phyloP scores from a whole-genome alignment of 345 rosid species.

The Fremontodendron californicum region DNA sequence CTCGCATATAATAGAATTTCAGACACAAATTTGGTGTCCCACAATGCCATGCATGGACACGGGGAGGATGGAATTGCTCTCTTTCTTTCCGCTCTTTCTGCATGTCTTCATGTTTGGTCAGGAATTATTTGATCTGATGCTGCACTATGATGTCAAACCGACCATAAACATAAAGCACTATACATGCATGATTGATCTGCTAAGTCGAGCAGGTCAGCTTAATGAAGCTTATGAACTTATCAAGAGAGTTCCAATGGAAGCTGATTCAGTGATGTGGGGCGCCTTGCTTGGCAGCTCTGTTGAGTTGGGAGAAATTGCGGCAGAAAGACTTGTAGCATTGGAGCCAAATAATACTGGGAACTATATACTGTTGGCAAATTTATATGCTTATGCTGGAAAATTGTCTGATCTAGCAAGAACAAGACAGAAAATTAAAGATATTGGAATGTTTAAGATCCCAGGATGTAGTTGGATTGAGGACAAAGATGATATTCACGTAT shows the following conservation, averaged over 20 bases:
- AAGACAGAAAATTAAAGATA: conserved; percentile 35
- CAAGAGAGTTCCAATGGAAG: conserved; percentile 34
- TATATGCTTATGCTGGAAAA: conserved; percentile 50
- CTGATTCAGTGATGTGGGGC: conserved; percentile 57
- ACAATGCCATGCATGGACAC: conserved; percentile 53
- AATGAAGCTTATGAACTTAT: conserved; percentile 42
- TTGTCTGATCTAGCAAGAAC: conserved; percentile 40
- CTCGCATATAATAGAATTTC: conserved; percentile 31
- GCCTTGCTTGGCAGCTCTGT: conserved; percentile 45
- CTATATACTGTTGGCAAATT: conserved; percentile 43
- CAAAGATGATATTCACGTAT: conserved; percentile 34
- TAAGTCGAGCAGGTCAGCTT: conserved; percentile 46
- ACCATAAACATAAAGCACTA: conserved; percentile 46
- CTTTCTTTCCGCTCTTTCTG: conserved; percentile 48
- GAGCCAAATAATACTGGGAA: conserved; percentile 47
- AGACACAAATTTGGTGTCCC: conserved; percentile 38
- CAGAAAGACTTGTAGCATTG: conserved; percentile 36
- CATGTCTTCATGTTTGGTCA: conserved; percentile 50
- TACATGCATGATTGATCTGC: conserved; percentile 56
- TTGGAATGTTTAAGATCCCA: conserved; percentile 45
- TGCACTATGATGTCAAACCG: conserved; percentile 30
- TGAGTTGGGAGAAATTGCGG: conserved; percentile 48
- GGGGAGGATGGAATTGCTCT: conserved; percentile 48
- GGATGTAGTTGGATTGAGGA: conserved; percentile 57
- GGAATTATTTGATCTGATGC: conserved; percentile 44